Percentiles rank a stretch among this genome's conserved stretches.
Conservation (phyloP, 163 green algal species). For the Prototheca wickerhamii region DNA sequence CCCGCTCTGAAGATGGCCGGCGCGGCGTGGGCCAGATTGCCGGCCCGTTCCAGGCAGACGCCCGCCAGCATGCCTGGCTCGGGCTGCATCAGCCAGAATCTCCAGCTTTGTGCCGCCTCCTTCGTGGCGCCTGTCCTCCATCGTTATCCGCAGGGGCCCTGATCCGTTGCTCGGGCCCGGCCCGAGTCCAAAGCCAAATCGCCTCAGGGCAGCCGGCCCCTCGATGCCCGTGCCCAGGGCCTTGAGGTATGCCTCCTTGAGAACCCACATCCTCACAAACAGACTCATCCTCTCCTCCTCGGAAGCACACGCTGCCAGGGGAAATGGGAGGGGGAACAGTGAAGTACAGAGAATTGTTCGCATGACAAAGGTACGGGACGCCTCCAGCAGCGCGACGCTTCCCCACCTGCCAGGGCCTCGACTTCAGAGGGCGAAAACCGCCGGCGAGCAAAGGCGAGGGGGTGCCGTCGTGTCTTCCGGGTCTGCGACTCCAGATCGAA, state of each 20-base stretch:
- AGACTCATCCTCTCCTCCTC: slow-evolving; percentile 10
- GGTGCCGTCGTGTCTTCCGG: slow-evolving; percentile 15
- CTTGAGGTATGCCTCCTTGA: slow-evolving; percentile 89
- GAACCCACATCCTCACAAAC: slow-evolving; percentile 73
- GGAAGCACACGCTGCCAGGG: slow-evolving; percentile 19
- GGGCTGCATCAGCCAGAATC: neutral
- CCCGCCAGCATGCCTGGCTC: neutral
- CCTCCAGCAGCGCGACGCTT: neutral
- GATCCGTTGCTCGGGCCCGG: too few species aligned
- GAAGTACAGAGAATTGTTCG: neutral
- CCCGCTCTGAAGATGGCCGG: too few species aligned
- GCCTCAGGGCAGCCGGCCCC: slow-evolving; percentile 31
- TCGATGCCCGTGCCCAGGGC: slow-evolving; percentile 64
- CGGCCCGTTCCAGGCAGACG: neutral
- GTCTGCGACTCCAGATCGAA: slow-evolving; percentile 53
- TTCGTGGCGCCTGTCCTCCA: too few species aligned
- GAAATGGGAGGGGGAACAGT: neutral
- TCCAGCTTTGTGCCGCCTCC: too few species aligned
- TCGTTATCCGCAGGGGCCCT: too few species aligned
- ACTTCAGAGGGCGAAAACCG: slow-evolving; percentile 45
- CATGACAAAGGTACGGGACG: neutral
- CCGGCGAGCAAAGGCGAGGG: slow-evolving; percentile 46
- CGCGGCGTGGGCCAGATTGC: neutral
- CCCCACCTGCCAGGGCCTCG: slow-evolving; percentile 11
- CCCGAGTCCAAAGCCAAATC: slow-evolving; percentile 36